phyloP scores from a whole-genome alignment of 73 alveolate species.

The Loxodes magnus region DNA sequence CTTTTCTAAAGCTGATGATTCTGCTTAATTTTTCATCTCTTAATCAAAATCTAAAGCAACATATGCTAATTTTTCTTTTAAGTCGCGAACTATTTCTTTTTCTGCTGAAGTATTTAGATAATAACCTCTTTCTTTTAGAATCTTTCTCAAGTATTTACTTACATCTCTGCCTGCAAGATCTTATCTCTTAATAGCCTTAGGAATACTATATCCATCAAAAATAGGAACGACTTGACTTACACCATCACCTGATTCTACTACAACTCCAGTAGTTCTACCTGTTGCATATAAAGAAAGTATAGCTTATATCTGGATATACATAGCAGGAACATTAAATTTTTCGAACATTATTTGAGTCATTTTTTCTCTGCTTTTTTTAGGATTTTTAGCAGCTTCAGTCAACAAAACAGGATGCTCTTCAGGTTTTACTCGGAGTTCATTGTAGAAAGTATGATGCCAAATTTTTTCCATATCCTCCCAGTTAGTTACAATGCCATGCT shows the following conservation, averaged over 20 bases:
- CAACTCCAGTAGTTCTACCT: slow-evolving; percentile 86
- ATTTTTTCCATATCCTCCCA: slow-evolving; percentile 87
- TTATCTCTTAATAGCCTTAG: slow-evolving; percentile 57
- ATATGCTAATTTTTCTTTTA: slow-evolving; percentile 75
- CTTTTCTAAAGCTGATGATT: slow-evolving; percentile 37
- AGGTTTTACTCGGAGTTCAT: slow-evolving; percentile 29
- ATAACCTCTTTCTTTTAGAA: slow-evolving; percentile 55
- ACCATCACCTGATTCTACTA: slow-evolving; percentile 96
- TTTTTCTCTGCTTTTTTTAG: slow-evolving; percentile 64
- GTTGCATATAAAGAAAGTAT: slow-evolving; percentile 75
- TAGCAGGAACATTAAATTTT: slow-evolving; percentile 60
- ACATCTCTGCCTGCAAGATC: slow-evolving; percentile 73
- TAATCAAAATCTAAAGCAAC: slow-evolving; percentile 61
- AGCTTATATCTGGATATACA: slow-evolving; percentile 57
- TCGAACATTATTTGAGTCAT: slow-evolving; percentile 71
- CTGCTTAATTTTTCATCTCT: slow-evolving; percentile 42
- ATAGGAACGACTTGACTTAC: slow-evolving; percentile 80
- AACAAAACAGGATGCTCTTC: slow-evolving; percentile 39
- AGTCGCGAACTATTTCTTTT: slow-evolving; percentile 69
- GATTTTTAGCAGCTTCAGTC: slow-evolving; percentile 65
- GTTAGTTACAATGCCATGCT: slow-evolving; percentile 42
- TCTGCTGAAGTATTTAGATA: slow-evolving; percentile 58
- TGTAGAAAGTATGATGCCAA: slow-evolving; percentile 45
- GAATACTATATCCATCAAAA: slow-evolving; percentile 77
- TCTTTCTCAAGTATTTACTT: slow-evolving; percentile 42